Base-by-base conservation (phyloP, 495 filamentous ascomycete species). In the Tuber aestivum region DNA sequence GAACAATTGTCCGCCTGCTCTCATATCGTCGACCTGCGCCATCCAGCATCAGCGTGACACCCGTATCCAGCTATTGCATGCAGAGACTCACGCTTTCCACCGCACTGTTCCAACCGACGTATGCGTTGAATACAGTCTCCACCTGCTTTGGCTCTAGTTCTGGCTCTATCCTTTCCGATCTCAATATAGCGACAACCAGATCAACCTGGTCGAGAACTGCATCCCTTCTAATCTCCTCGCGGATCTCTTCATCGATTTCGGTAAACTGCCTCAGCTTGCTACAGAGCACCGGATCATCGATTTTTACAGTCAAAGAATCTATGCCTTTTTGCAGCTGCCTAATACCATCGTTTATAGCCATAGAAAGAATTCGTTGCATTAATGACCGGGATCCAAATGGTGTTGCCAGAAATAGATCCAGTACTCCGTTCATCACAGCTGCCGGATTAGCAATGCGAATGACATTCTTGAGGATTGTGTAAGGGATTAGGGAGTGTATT, bases 371-470 rank as follows among this genome's bases (percentile, higher is more conserved):
- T 3, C 95, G 89, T 84, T 98, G 95, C 85, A 98, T 88, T 18
- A 99, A 86, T 20, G 94, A 97, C 61, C 92, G 90, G 16, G 94
- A 88, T 12, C 94, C 94, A 78, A 98, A 95, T 0, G 95, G 95
- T 76, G 97, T 95, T 23, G 96, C 96, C 41, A 97, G 87, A 85
- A 99, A 99, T 40, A 99, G 87, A 83, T 99, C 96, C 35, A 99
- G 87, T 65, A 98, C 90, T 40, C 92, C 91, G 10, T 89, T 90
- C 96, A 99, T 98, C 78, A 99, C 95, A 4, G 92, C 92, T 3
- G 96, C 95, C 18, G 95, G 95, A 79, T 99, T 99, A 45, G 95
- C 94, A 79, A 98, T 92, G 50, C 94, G 90, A 77, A 99, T 97
- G 70, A 96, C 93, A 83, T 98, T 97, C 86, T 99, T 99, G 83